Conservation (phyloP, 352 stramenopile genomes). For the Globisporangium spiculum region DNA sequence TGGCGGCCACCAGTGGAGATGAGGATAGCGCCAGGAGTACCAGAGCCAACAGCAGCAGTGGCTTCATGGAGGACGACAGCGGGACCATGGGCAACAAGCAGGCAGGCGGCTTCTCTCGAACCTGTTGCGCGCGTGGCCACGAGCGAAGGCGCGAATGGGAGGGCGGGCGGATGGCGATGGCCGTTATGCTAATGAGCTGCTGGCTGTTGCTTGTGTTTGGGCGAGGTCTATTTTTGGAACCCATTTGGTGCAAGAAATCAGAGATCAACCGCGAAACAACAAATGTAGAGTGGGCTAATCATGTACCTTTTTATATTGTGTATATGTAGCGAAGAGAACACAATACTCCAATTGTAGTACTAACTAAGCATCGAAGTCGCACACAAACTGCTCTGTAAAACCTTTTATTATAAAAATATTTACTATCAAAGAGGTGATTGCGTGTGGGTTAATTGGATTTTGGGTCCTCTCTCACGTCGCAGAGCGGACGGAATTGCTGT, state of each 20-base stretch:
- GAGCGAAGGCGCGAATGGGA: not conserved
- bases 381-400: not conserved
- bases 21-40: not conserved
- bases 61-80: not conserved
- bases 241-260: not conserved
- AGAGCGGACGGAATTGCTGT: not conserved
- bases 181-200: not conserved
- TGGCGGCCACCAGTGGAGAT: slow-evolving; percentile 15
- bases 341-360: not conserved
- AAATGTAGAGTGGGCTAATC: not conserved
- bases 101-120: not conserved
- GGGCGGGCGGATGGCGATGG: not conserved
- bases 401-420: not conserved
- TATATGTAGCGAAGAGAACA: not conserved
- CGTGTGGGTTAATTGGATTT: not conserved
- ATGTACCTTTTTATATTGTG: not conserved
- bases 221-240: not conserved
- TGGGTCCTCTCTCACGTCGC: not conserved
- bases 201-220: not conserved
- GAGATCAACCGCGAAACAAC: not conserved
- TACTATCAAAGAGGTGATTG: not conserved
- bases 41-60: not conserved
- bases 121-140: too few relatives aligned
- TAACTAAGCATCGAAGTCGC: not conserved
- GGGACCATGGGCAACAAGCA: not conserved